Evolutionary conservation across 1,284 basidiomycete species (phyloP), one percentile per base, ranked within the genome.

Genomic region (Malassezia yamatoensis): DNA sequence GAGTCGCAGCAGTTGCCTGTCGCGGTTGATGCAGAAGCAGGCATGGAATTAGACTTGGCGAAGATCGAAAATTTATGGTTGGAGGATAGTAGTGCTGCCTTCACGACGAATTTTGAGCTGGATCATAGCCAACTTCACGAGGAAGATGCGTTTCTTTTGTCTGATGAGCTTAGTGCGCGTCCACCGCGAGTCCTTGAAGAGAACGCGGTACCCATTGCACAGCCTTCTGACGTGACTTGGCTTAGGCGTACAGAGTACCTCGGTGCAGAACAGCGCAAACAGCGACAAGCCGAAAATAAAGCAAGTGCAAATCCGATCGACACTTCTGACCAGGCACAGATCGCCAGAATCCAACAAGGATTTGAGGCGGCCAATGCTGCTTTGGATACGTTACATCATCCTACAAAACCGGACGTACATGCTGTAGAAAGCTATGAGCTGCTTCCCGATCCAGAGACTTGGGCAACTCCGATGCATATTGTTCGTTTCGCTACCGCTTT

Each of bases 401-500:
- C 72, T 15, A 65, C 57, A 59, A 74, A 74, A 59, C 49, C 54
- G 5, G 60, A 59, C 53, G 60, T 74, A 45, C 65, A 61, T 32
- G 68, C 72, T 3, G 60, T 67, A 12, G 63, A 68, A 45, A 55
- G 63, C 11, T 70, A 64, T 58, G 67, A 70, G 46, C 59, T 74
- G 52, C 61, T 73, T 24, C 72, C 72, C 5, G 72, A 74, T 48
- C 60, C 66, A 21, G 70, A 74, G 41, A 74, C 72, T 3, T 74
- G 72, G 72, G 66, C 71, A 6, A 73, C 72, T 33, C 51, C 63
- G 16, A 64, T 66, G 53, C 64, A 72, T 37, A 55, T 74, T 9
- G 67, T 73, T n/a, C 67, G 68, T 16, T 74, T 74, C 59, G 60
- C 60, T 38, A 67, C 70, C 49, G 60, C 58, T 18, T 66, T 71